phyloP scores from a whole-genome alignment of 805 yeast genomes.

The Candida yuanshanica region DNA sequence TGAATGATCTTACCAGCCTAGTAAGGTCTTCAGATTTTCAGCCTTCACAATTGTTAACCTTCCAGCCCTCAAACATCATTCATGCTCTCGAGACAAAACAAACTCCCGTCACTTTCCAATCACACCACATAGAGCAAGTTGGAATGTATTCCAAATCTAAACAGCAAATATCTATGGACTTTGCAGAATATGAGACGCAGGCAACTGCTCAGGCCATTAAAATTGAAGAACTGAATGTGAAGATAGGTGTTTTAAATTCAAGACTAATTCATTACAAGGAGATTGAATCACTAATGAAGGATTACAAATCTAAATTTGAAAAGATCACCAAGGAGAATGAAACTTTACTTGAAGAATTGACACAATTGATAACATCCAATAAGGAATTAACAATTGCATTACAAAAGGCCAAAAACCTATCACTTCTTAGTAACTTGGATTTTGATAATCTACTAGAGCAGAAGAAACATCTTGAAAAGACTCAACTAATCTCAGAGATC shows the following conservation, averaged over 20 bases:
- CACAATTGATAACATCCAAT: conserved; percentile 20
- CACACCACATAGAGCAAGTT: background rate
- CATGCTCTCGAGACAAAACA: background rate
- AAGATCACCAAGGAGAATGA: conserved; percentile 8
- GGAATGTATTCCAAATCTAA: background rate
- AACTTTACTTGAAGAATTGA: conserved; percentile 10
- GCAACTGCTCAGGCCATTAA: background rate
- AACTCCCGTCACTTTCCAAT: background rate
- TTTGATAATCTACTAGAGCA: conserved; percentile 32
- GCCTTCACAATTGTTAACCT: background rate
- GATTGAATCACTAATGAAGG: conserved; percentile 24
- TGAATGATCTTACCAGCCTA: background rate
- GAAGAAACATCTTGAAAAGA: conserved; percentile 27
- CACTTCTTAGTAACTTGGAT: conserved; percentile 21
- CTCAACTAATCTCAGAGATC: conserved; percentile 41
- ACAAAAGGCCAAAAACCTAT: conserved; percentile 23
- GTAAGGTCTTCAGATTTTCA: conserved; percentile 2
- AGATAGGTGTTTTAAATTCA: conserved; percentile 38
- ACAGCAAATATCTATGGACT: background rate
- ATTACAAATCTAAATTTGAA: conserved; percentile 21
- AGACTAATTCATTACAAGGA: conserved; percentile 32
- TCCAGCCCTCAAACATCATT: background rate
- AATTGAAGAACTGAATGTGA: conserved; percentile 40
- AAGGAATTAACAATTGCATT: conserved; percentile 22
- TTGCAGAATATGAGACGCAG: background rate